Evolutionary conservation across 1,284 basidiomycete species (phyloP).

Genomic region (Cronartium ribicola): DNA sequence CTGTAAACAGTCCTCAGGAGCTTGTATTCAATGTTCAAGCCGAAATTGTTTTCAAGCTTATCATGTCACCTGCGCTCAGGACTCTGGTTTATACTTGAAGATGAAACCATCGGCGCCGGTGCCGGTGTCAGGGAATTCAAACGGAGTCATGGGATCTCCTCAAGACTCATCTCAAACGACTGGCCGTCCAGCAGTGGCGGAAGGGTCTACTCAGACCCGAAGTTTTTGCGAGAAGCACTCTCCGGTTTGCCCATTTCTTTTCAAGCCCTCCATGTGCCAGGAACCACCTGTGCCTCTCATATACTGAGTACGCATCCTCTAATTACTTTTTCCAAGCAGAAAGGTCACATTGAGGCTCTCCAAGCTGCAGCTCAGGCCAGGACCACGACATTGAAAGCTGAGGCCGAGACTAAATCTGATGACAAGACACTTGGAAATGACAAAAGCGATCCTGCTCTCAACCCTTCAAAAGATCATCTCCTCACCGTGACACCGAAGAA

Average conservation of each 20-base stretch:
- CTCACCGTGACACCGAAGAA: slow-evolving; percentile 23
- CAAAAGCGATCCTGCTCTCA: neutral
- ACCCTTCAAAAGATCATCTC: neutral
- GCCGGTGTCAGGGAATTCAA: slow-evolving; percentile 7
- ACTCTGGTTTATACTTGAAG: slow-evolving; percentile 64
- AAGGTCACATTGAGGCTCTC: slow-evolving; percentile 64
- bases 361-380: slow-evolving; percentile 57
- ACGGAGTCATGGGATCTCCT: slow-evolving; percentile 6
- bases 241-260: slow-evolving; percentile 60
- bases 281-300: too few relatives aligned
- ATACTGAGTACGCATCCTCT: too few relatives aligned
- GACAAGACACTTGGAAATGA: neutral
- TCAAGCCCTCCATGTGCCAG: slow-evolving; percentile 14
- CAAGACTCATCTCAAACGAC: neutral
- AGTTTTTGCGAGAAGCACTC: slow-evolving; percentile 85
- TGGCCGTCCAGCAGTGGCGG: slow-evolving; percentile 13
- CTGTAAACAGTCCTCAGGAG: slow-evolving; percentile 75
- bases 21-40: slow-evolving; percentile 95
- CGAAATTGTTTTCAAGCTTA: slow-evolving; percentile 87
- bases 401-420: neutral
- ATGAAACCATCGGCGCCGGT: slow-evolving; percentile 54
- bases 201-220: slow-evolving; percentile 54
- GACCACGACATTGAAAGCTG: neutral
- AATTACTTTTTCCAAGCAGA: slow-evolving; percentile 52
- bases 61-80: slow-evolving; percentile 89